Evolutionary conservation across 2,329 filamentous ascomycete species (phyloP), one percentile per base, ranked within the genome.

Genomic region (Pyrenochaeta sp.): DNA sequence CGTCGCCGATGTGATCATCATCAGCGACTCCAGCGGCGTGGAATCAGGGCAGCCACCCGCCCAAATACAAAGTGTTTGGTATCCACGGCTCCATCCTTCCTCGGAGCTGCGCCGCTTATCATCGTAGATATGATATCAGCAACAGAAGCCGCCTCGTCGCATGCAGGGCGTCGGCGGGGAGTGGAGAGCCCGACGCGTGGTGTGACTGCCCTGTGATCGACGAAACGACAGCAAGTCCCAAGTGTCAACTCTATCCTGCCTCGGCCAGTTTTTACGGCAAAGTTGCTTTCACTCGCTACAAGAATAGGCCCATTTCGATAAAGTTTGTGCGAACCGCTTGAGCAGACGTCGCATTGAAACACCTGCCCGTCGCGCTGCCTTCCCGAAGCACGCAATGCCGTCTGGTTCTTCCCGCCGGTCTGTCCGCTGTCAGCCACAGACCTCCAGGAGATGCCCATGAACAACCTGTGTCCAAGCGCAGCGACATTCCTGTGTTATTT

Each of bases 121-220:
- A 61, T 62, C 56, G 49, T 51, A 45, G 49, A 57, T 43, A 41
- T 53, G 29, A 43, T 40, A 29, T 45, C 48, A 48, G 45, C 39
- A 44, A 37, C 11, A 23, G 14, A 33, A 42, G 36, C 39, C n/a
- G 47, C 27, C 45, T 60, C 41, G 49, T 48, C 39, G 40, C 37
- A 63, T 42, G 64, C 56, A 64, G 57, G 63, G 63, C 55, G 40
- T 27, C 47, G 45, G 46, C 52, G 62, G 54, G 49, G 35, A 49
- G 63, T 59, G 49, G 61, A 64, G 57, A 60, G 59, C 51, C 60
- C 51, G 50, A 59, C 56, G 55, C 51, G 54, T 58, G 39, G 59
- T 63, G 53, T 49, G 57, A 65, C 63, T 45, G 51, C 45, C 41
- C 18, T 52, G 51, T 47, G 54, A 63, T 63, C 56, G 54, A 59